phyloP scores from a whole-genome alignment of 805 yeast species.

The Cyberlindnera euphorbiae region DNA sequence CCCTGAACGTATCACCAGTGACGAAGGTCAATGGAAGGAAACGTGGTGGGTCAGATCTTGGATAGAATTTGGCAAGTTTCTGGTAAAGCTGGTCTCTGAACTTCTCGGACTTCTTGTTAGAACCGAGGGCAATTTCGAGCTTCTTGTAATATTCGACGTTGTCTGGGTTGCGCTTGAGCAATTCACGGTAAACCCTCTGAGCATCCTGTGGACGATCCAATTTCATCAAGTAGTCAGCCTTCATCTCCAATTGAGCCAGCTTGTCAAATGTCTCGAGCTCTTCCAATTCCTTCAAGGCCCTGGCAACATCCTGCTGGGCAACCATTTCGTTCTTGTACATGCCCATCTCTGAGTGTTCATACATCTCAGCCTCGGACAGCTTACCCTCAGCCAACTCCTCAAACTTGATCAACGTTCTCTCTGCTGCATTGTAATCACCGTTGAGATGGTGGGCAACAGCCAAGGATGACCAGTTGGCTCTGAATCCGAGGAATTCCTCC shows the following conservation, averaged over 20 bases:
- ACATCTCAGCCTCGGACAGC: slow-evolving; percentile 57
- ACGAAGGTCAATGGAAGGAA: slow-evolving; percentile 75
- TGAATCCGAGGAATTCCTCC: slow-evolving; percentile 70
- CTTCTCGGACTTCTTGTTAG: slow-evolving; percentile 40
- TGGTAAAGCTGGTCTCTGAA: slow-evolving; percentile 57
- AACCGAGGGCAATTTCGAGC: slow-evolving; percentile 62
- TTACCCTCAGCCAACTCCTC: slow-evolving; percentile 71
- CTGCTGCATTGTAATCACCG: slow-evolving; percentile 63
- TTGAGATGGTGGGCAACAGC: slow-evolving; percentile 82
- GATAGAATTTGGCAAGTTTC: slow-evolving; percentile 65
- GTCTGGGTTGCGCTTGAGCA: slow-evolving; percentile 85
- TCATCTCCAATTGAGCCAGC: slow-evolving; percentile 56
- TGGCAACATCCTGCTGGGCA: slow-evolving; percentile 43
- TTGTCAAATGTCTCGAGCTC: slow-evolving; percentile 53
- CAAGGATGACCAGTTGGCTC: slow-evolving; percentile 86
- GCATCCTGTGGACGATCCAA: slow-evolving; percentile 61
- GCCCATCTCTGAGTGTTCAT: slow-evolving; percentile 77
- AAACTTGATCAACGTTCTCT: slow-evolving; percentile 65
- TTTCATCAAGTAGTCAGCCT: slow-evolving; percentile 58
- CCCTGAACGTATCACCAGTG: slow-evolving; percentile 45
- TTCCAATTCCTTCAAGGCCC: slow-evolving; percentile 55
- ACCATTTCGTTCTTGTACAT: slow-evolving; percentile 69
- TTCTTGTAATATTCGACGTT: slow-evolving; percentile 57
- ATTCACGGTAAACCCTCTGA: slow-evolving; percentile 56
- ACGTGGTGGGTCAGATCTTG: slow-evolving; percentile 76